Evolutionary conservation across 345 rosid species (phyloP).

Genomic region (Microcos paniculata): DNA sequence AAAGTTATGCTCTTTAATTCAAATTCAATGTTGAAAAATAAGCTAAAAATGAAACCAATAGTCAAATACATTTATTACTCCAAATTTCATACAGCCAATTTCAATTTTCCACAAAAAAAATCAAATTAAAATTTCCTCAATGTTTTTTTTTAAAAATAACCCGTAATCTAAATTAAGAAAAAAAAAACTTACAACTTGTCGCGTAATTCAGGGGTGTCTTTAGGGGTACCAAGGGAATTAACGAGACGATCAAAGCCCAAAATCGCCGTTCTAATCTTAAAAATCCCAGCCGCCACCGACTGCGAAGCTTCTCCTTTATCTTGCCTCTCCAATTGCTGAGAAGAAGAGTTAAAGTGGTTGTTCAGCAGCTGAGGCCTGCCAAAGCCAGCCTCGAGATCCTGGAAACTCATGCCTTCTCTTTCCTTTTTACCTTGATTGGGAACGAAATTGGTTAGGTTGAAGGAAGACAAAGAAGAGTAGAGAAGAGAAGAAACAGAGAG

Average conservation of each 20-base stretch:
- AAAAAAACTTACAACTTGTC: slow-evolving; percentile 52
- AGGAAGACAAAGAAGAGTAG: background rate
- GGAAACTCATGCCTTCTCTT: slow-evolving; percentile 51
- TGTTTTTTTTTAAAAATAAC: too few relatives aligned
- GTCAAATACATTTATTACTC: background rate
- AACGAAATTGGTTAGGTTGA: background rate
- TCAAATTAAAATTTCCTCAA: background rate
- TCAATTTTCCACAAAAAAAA: background rate
- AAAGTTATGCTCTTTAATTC: background rate
- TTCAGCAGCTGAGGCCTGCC: slow-evolving; percentile 7
- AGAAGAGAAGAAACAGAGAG: background rate
- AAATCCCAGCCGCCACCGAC: slow-evolving; percentile 70
- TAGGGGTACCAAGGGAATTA: slow-evolving; percentile 69
- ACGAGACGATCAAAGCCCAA: slow-evolving; percentile 67
- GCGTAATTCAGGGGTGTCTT: slow-evolving; percentile 65
- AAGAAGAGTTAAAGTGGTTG: slow-evolving; percentile 1
- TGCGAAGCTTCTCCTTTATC: slow-evolving; percentile 48
- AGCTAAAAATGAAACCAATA: background rate
- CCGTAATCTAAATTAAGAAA: background rate
- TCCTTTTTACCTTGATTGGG: background rate
- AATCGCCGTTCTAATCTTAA: slow-evolving; percentile 69
- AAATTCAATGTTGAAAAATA: background rate
- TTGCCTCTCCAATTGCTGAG: slow-evolving; percentile 17
- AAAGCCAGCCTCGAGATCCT: slow-evolving; percentile 55
- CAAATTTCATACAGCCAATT: background rate